phyloP scores from a whole-genome alignment of 2,329 filamentous ascomycete species.

The Paracoccidioides lutzii region DNA sequence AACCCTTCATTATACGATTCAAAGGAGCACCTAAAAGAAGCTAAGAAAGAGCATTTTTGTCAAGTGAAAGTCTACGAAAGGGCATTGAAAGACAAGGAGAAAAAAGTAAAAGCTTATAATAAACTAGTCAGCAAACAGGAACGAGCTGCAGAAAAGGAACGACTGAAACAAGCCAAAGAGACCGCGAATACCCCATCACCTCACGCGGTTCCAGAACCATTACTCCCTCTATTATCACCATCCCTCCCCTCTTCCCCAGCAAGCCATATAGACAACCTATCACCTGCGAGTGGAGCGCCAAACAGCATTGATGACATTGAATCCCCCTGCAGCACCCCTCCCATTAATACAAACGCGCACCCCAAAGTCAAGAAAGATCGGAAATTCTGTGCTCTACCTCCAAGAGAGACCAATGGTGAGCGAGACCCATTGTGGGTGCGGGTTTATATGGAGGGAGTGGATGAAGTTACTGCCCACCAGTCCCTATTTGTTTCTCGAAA shows the following conservation, averaged over 20 bases:
- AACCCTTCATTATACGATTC: slow-evolving; percentile 48
- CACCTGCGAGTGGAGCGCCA: background rate
- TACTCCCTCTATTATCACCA: background rate
- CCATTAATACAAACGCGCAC: slow-evolving; percentile 7
- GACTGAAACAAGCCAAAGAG: slow-evolving; percentile 17
- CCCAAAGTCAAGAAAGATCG: slow-evolving; percentile 40
- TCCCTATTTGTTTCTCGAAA: slow-evolving; percentile 55
- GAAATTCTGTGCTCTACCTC: slow-evolving; percentile 67
- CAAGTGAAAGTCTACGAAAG: slow-evolving; percentile 52
- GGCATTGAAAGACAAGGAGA: slow-evolving; percentile 53
- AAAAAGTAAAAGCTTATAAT: slow-evolving; percentile 35
- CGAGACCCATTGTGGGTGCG: slow-evolving; percentile 62
- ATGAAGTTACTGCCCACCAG: slow-evolving; percentile 77
- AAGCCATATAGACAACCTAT: background rate
- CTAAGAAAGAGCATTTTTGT: slow-evolving; percentile 54
- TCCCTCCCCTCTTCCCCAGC: background rate
- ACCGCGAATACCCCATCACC: background rate
- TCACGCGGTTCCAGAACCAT: background rate
- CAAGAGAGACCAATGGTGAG: slow-evolving; percentile 42
- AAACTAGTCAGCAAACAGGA: slow-evolving; percentile 16
- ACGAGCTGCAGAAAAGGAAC: slow-evolving; percentile 19
- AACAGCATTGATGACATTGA: background rate
- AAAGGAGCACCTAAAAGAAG: slow-evolving; percentile 53
- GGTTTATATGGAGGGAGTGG: slow-evolving; percentile 68
- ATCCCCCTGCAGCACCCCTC: background rate